Conservation (phyloP, 768 basidiomycete species). For the Mycena vitilis region DNA sequence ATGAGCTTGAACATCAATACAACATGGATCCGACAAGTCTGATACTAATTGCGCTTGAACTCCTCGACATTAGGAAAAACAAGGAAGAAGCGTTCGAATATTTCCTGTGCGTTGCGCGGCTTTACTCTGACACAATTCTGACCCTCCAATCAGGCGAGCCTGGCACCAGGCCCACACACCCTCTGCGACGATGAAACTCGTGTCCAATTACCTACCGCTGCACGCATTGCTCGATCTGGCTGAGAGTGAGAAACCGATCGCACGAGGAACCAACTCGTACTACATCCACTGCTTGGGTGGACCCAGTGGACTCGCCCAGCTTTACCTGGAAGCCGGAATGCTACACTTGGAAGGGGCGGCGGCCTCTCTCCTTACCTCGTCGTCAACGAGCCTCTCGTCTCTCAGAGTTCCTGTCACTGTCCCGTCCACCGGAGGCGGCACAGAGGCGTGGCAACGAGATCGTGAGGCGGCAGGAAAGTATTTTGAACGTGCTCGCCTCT, state of each 20-base stretch:
- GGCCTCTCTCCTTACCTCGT: conserved; percentile 74
- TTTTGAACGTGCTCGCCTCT: conserved; percentile 74
- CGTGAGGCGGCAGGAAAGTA: conserved; percentile 76
- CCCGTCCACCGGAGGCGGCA: conserved; percentile 65
- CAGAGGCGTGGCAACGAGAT: conserved; percentile 81
- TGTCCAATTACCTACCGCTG: conserved; percentile 76
- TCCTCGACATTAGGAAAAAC: conserved; percentile 80
- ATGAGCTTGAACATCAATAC: conserved; percentile 70
- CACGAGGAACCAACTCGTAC: conserved; percentile 68
- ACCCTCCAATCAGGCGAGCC: conserved; percentile 65
- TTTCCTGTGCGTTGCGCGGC: conserved; percentile 67
- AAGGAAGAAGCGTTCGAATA: conserved; percentile 85
- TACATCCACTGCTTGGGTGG: conserved; percentile 78
- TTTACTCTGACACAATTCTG: conserved; percentile 13
- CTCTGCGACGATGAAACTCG: conserved; percentile 82
- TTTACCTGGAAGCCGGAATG: conserved; percentile 83
- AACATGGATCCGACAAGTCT: conserved; percentile 92
- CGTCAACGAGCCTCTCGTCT: conserved; percentile 82
- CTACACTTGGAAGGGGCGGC: conserved; percentile 87
- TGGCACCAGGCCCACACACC: conserved; percentile 85
- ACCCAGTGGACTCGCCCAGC: conserved; percentile 71
- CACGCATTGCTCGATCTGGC: conserved; percentile 56
- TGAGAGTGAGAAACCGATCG: conserved; percentile 49
- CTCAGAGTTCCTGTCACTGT: conserved; percentile 72
- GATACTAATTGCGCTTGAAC: conserved; percentile 75